phyloP scores from a whole-genome alignment of 1,284 basidiomycete genomes.

The Takashimella koratensis region DNA sequence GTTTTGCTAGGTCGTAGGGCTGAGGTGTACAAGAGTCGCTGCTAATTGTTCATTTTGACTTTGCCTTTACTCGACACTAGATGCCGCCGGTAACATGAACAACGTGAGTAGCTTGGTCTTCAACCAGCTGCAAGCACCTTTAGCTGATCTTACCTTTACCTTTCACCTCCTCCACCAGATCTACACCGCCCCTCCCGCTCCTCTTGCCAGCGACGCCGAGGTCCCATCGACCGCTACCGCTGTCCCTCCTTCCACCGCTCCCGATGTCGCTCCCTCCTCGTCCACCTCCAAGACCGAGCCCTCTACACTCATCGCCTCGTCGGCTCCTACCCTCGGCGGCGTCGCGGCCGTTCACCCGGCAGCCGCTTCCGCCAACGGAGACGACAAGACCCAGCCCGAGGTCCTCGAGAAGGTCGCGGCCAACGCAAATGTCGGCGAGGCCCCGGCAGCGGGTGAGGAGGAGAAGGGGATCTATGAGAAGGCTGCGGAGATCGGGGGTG shows the following conservation, averaged over 20 bases:
- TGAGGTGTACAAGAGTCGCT: no score
- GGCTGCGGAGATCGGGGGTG: conserved; percentile 26
- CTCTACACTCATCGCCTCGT: conserved; percentile 22
- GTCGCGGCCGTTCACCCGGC: conserved; percentile 2
- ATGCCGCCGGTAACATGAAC: conserved; percentile 51
- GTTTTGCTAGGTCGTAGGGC: neutral
- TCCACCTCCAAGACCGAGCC: conserved; percentile 18
- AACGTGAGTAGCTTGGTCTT: conserved; percentile 27
- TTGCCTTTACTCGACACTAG: conserved; percentile 21
- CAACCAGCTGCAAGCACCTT: neutral
- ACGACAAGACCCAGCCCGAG: neutral
- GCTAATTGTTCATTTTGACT: neutral
- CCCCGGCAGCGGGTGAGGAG: conserved; percentile 7
- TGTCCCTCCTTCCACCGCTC: conserved; percentile 5
- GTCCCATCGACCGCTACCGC: conserved; percentile 1
- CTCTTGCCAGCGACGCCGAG: conserved; percentile 10
- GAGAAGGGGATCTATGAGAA: conserved; percentile 18
- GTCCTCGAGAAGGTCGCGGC: conserved; percentile 27
- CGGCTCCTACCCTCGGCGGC: conserved; percentile 21
- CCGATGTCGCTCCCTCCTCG: conserved; percentile 14
- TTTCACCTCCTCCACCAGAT: conserved; percentile 13
- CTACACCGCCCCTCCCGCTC: conserved; percentile 36
- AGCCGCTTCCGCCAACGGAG: conserved; percentile 2
- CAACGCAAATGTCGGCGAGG: conserved; percentile 30
- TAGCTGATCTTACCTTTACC: neutral